Conservation (phyloP, 164 flowering plant species). For the Liriodendron chinense region DNA sequence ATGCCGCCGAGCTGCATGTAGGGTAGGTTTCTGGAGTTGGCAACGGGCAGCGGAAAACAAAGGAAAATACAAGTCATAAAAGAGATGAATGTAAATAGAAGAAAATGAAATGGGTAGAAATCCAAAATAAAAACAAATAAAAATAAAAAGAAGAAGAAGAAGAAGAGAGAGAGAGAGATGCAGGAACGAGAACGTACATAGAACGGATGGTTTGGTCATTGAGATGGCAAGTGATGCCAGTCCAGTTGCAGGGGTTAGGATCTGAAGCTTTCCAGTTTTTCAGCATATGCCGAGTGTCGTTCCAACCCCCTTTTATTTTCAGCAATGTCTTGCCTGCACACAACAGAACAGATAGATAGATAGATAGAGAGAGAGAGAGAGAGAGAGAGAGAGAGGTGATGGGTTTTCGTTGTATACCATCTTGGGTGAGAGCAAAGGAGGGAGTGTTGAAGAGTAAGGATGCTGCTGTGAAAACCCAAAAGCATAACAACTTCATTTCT, state of each 20-base stretch:
- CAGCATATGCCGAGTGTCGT: conserved; percentile 58
- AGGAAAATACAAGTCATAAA: neutral
- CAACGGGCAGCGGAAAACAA: neutral
- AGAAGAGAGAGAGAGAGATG: neutral
- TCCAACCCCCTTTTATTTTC: conserved; percentile 62
- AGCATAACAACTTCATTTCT: conserved; percentile 24
- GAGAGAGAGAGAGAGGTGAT: neutral
- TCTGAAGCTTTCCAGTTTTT: conserved; percentile 71
- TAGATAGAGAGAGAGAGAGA: neutral
- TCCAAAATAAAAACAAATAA: too few relatives aligned
- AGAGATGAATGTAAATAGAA: conserved; percentile 2
- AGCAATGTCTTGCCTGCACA: conserved; percentile 60
- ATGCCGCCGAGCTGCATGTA: conserved; percentile 82
- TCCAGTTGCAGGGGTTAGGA: conserved; percentile 80
- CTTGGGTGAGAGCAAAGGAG: conserved; percentile 60
- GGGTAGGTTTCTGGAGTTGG: conserved; percentile 70
- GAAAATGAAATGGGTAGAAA: neutral
- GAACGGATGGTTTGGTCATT: conserved; percentile 60
- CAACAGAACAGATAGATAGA: neutral
- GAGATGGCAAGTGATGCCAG: conserved; percentile 70
- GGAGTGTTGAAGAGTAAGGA: conserved; percentile 29
- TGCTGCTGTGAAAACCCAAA: neutral
- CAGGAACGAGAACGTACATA: conserved; percentile 44
- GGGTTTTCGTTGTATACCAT: conserved; percentile 47
- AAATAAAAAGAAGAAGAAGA: too few relatives aligned